These are phyloP conservation scores for Colletotrichum horii DNA, from an alignment of 2,329 filamentous ascomycete species.

Conservation along the genomic window DNA sequence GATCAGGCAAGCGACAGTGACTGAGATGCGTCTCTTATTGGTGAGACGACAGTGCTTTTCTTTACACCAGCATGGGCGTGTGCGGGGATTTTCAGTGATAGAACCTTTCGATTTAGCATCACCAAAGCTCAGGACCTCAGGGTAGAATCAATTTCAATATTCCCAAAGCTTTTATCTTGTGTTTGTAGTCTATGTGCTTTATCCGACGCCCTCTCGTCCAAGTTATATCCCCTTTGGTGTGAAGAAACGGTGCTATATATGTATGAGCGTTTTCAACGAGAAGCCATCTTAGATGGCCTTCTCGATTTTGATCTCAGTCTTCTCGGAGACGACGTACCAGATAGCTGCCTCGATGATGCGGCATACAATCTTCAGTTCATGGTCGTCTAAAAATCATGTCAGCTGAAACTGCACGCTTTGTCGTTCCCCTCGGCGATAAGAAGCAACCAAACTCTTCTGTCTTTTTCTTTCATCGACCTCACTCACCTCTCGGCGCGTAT, in stretches of 20 bases:
- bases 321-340: conserved; percentile 65
- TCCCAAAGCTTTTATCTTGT: not conserved
- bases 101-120: not conserved
- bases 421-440: not conserved
- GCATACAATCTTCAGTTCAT: conserved; percentile 71
- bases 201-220: not conserved
- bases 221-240: not conserved
- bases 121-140: not conserved
- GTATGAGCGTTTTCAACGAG: conserved; percentile 7
- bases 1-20: conserved; percentile 54
- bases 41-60: conserved; percentile 33
- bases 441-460: not conserved
- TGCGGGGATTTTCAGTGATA: not conserved
- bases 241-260: not conserved
- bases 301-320: conserved; percentile 39
- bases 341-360: conserved; percentile 76
- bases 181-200: not conserved
- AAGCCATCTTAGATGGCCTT: conserved; percentile 4
- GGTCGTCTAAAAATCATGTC: conserved; percentile 48
- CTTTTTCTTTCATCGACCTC: not conserved
- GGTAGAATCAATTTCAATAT: not conserved
- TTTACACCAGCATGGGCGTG: not conserved
- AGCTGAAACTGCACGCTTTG: not conserved
- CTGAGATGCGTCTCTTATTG: conserved; percentile 31
- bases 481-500: conserved; percentile 72